phyloP scores from a whole-genome alignment of 2,329 filamentous ascomycete genomes.

The Aspergillus sp. region DNA sequence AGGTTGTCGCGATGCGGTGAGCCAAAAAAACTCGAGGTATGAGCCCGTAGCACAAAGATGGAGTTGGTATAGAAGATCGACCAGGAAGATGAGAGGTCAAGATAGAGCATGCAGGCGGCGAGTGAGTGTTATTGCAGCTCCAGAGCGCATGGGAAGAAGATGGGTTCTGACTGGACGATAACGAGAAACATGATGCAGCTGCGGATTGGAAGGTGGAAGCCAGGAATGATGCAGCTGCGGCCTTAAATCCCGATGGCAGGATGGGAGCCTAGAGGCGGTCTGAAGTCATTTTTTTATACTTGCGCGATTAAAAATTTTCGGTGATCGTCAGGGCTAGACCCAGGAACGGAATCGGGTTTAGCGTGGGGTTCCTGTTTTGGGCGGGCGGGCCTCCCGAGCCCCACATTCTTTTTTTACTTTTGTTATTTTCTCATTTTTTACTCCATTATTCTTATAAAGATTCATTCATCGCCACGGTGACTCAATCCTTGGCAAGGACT shows the following conservation, averaged over 20 bases:
- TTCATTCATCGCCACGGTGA: not conserved
- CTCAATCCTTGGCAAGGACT: not conserved
- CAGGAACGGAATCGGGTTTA: not conserved
- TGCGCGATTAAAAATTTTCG: not conserved
- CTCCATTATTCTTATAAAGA: not conserved
- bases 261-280: not conserved
- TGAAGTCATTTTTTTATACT: not conserved
- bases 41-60: slow-evolving; percentile 3
- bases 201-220: slow-evolving; percentile 1
- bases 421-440: not conserved
- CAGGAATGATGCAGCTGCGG: not conserved
- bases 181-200: slow-evolving; percentile 7
- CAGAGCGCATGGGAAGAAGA: slow-evolving; percentile 19
- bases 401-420: not conserved
- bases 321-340: not conserved
- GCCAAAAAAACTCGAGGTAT: not conserved
- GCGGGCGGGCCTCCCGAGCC: not conserved
- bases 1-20: not conserved
- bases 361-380: not conserved
- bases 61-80: slow-evolving; percentile 3
- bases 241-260: slow-evolving; percentile 4
- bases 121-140: slow-evolving; percentile 14
- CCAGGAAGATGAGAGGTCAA: not conserved
- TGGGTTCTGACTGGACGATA: slow-evolving; percentile 19
- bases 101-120: slow-evolving; percentile 12